Base-by-base conservation (phyloP, 495 filamentous ascomycete species). In the Lasiosphaeris hirsuta region DNA sequence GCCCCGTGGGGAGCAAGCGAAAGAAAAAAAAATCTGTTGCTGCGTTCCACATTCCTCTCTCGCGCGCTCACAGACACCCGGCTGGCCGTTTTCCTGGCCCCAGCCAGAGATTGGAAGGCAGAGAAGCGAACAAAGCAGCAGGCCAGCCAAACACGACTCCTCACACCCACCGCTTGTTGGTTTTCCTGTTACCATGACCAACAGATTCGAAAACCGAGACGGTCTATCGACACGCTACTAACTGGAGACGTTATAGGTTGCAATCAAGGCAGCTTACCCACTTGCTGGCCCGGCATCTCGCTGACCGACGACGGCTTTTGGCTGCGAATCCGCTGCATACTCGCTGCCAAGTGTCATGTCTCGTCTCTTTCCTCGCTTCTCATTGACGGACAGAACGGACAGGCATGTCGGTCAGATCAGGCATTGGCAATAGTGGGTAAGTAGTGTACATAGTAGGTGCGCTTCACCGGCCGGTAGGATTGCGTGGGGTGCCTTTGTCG, bases 191-290 rank as follows among this genome's bases (percentile, higher is more conserved):
- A 33, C 41, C 14, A 14, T 47, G 52, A 34, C 52, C 52, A 55
- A 55, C 52, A 33, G 52, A 51, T 51, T 51, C 35, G 40, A 13
- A 33, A 47, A 55, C 33, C 40, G 53, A 55, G 53, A 13, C 23
- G 35, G 46, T 34, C 40, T 41, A 41, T 55, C 42, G 40, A 47
- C 41, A 55, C 43, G 14, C 23, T 30, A 30, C 23, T 30, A 30
- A 30, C 23, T 30, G 23, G 23, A 30, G 23, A 5, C 33, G 53
- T 35, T 33, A 55, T 42, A 55, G 42, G 53, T 42, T 46, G 42
- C 33, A 55, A 55, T 55, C 41, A 46, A 45, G 46, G 52, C 52
- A 40, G 42, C 41, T 39, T 46, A n/a, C 51, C 14, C 23, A 30
- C 36, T 23, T 30, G 8, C 33, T 55, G 17, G 10, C 53, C 46